These are phyloP conservation scores for Aspergillus puulaauensis DNA, from an alignment of 2,329 filamentous ascomycete species.

Conservation along the genomic window DNA sequence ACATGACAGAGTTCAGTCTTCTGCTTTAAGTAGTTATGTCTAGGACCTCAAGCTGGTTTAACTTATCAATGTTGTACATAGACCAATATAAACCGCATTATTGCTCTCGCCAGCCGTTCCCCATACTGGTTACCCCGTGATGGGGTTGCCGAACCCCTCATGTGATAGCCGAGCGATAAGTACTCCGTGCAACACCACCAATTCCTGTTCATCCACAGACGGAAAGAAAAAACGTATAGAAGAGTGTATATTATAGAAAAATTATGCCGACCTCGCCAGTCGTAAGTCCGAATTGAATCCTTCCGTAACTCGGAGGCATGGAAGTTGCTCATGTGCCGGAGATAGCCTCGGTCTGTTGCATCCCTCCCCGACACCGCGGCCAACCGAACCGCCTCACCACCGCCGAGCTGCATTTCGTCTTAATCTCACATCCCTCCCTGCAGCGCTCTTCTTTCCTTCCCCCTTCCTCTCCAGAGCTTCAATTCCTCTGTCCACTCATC, in stretches of 20 bases:
- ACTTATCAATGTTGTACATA: too few species aligned
- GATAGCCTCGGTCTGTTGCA: slow-evolving; percentile 6
- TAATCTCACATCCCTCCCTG: background rate
- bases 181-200: background rate
- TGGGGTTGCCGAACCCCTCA: slow-evolving; percentile 6
- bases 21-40: too few species aligned
- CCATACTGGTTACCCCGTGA: background rate
- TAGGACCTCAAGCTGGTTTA: too few species aligned
- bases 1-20: too few species aligned
- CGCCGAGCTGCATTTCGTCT: background rate
- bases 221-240: background rate
- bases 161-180: slow-evolving; percentile 3
- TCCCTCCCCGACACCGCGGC: slow-evolving; percentile 9
- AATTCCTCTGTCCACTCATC: background rate
- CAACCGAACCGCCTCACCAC: slow-evolving; percentile 10
- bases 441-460: slow-evolving; percentile 3
- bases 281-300: background rate
- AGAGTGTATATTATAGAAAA: background rate
- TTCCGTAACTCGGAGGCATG: background rate
- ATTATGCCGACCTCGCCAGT: background rate
- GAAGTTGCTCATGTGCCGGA: background rate
- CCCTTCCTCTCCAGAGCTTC: background rate
- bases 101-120: background rate
- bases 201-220: background rate
- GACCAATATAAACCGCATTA: background rate